Base-by-base conservation (phyloP, 108 stramenopile genomes). In the Nannochloropsis salina region DNA sequence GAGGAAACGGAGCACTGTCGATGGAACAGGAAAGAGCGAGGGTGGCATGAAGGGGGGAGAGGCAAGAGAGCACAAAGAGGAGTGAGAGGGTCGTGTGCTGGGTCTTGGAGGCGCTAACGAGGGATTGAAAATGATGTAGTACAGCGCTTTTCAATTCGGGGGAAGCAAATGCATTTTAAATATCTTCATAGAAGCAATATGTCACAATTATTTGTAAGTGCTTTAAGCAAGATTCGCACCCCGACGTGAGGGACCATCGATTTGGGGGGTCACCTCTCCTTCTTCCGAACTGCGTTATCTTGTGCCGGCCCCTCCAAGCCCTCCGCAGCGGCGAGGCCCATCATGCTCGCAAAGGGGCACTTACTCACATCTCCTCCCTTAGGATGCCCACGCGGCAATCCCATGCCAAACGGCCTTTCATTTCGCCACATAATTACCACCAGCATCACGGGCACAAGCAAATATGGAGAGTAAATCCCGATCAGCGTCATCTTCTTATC, bases 401-500 rank as follows among this genome's bases (percentile, higher is more conserved):
- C 61, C 4, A 4, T n/a, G 15, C 81, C 83, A 42, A 84, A 84
- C 20, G 83, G 83, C 4, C 45, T 45, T 21, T 31, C 22, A 45
- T 84, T 15, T n/a, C 5, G 10, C 22, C 45, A 40, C 83, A 84
- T 45, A 45, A 47, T n/a, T n/a, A 12, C 20, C 61, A 42, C 85
- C n/a, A 85, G 41, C 15, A 85, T 79, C 40, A 83, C 10, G 15
- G 86, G 86, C 15, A 86, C 83, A 3, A 86, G 11, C 44, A 86
- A 86, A 40, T 86, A 86, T 15, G 86, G 86, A 40, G n/a, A n/a
- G 44, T 86, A 86, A 3, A 86, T 82, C 31, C 86, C 83, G 61
- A 42, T 42, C 82, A 86, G 61, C 4, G 10, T 86, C 4, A 22
- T 6, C 31, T 86, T 86, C 31, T 86, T 20, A 4, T 74, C 61